phyloP scores from a whole-genome alignment of 1,284 basidiomycete genomes.

The Ceratobasidium sp. region DNA sequence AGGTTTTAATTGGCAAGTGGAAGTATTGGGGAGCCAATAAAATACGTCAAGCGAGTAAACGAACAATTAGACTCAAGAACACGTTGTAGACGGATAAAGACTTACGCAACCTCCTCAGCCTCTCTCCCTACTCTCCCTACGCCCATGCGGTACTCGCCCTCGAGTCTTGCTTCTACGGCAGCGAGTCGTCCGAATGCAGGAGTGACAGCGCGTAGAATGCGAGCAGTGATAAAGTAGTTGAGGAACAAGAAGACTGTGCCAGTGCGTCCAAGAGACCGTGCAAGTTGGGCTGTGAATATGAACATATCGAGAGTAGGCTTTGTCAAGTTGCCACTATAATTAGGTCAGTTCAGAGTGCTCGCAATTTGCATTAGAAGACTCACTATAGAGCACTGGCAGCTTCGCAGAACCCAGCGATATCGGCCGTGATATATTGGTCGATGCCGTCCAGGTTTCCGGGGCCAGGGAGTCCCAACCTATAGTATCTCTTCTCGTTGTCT shows the following conservation, averaged over 20 bases:
- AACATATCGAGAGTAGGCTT: conserved; percentile 93
- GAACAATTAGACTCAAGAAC: neutral
- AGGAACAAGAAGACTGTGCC: conserved; percentile 82
- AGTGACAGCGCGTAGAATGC: conserved; percentile 85
- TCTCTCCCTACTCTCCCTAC: conserved; percentile 90
- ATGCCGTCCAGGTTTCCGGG: conserved; percentile 71
- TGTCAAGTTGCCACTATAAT: conserved; percentile 74
- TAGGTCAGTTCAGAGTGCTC: neutral
- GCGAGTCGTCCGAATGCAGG: conserved; percentile 95
- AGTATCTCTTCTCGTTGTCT: conserved; percentile 74
- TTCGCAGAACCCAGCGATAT: conserved; percentile 91
- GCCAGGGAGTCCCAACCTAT: conserved; percentile 65
- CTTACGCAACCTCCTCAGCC: conserved; percentile 91
- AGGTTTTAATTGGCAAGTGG: neutral
- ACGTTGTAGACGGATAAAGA: conserved; percentile 45
- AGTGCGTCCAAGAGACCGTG: conserved; percentile 80
- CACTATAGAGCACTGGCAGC: conserved; percentile 89
- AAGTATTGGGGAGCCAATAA: neutral
- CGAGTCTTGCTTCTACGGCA: conserved; percentile 72
- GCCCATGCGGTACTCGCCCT: conserved; percentile 91
- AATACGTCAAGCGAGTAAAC: neutral
- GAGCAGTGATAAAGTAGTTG: conserved; percentile 88
- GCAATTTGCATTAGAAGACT: conserved; percentile 51
- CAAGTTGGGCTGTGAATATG: conserved; percentile 93
- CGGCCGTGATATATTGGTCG: conserved; percentile 93